A percentile compares a stretch with the other conserved stretches of the same genome.
Evolutionary conservation across 805 yeast species (phyloP).

Genomic region (Saturnispora serradocipensis): DNA sequence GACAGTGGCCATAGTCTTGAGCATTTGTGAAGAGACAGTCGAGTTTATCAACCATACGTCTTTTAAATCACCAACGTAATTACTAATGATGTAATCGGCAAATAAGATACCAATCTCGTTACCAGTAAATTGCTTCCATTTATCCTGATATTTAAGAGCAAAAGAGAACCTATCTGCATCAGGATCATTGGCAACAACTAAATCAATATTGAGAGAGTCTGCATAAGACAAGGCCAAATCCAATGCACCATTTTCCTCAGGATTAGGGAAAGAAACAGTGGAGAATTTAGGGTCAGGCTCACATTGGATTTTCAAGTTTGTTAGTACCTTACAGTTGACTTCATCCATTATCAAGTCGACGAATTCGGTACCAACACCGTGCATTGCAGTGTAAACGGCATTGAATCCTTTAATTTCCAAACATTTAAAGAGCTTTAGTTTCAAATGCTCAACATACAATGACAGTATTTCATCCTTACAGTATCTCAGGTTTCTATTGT

Average conservation of each 20-base stretch:
- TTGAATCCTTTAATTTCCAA: slow-evolving; percentile 27
- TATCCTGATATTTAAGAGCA: slow-evolving; percentile 46
- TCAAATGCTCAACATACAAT: slow-evolving; percentile 30
- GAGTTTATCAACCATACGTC: slow-evolving; percentile 63
- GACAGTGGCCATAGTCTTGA: slow-evolving; percentile 54
- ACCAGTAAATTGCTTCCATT: slow-evolving; percentile 80
- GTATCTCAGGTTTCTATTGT: slow-evolving; percentile 24
- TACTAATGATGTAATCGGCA: slow-evolving; percentile 49
- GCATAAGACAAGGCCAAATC: slow-evolving; percentile 61
- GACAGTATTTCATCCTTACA: slow-evolving; percentile 35
- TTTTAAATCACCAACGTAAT: slow-evolving; percentile 15
- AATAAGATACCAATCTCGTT: slow-evolving; percentile 84
- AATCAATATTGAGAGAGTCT: slow-evolving; percentile 32
- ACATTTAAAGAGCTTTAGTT: slow-evolving; percentile 28
- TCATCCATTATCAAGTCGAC: slow-evolving; percentile 34
- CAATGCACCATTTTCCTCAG: slow-evolving; percentile 91
- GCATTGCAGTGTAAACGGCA: slow-evolving; percentile 89
- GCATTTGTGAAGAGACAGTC: slow-evolving; percentile 84
- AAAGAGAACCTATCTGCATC: slow-evolving; percentile 93
- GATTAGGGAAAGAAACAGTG: slow-evolving; percentile 87
- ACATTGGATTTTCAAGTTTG: slow-evolving; percentile 44
- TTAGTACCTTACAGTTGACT: background rate
- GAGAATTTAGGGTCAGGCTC: slow-evolving; percentile 78
- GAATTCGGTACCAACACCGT: slow-evolving; percentile 79
- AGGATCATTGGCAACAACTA: slow-evolving; percentile 89